A percentile compares a stretch with the other conserved stretches of the same genome.
Evolutionary conservation across 2,329 filamentous ascomycete species (phyloP).

Genomic region (Thelonectria olida): DNA sequence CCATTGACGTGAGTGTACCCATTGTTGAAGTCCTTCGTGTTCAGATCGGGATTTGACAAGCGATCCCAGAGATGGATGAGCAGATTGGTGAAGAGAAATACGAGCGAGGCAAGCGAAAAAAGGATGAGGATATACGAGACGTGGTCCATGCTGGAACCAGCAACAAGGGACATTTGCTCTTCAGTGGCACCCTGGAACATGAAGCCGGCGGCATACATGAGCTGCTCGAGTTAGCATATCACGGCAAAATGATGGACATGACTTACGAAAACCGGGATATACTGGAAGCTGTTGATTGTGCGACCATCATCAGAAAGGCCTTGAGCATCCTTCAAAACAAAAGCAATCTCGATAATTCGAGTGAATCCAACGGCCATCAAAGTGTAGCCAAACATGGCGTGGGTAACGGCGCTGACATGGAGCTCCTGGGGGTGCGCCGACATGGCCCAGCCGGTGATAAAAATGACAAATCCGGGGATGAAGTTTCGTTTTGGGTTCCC

Average conservation of each 20-base stretch:
- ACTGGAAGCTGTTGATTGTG: constrained; percentile 71
- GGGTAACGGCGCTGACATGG: constrained; percentile 86
- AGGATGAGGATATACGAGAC: constrained; percentile 93
- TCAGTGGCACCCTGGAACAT: constrained; percentile 98
- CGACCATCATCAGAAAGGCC: constrained; percentile 72
- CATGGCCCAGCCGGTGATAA: constrained; percentile 96
- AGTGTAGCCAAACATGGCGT: constrained; percentile 91
- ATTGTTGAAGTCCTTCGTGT: constrained; percentile 49
- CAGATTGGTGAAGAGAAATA: constrained; percentile 92
- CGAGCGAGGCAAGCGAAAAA: constrained; percentile 87
- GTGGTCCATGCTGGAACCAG: constrained; percentile 80
- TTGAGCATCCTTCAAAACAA: constrained; percentile 79
- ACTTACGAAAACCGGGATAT: constrained; percentile 66
- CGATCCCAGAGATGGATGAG: constrained; percentile 86
- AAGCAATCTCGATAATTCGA: constrained; percentile 90
- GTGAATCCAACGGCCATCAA: constrained; percentile 89
- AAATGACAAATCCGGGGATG: constrained; percentile 88
- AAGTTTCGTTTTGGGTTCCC: constrained; percentile 92
- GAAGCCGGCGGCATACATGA: constrained; percentile 92
- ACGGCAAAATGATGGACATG: background rate
- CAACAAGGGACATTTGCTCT: constrained; percentile 88
- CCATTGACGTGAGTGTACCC: constrained; percentile 47
- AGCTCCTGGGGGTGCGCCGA: constrained; percentile 87
- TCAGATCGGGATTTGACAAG: constrained; percentile 49
- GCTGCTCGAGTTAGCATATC: constrained; percentile 55